Conservation (phyloP, 78 protist species). For the Polysphondylium violaceum region DNA sequence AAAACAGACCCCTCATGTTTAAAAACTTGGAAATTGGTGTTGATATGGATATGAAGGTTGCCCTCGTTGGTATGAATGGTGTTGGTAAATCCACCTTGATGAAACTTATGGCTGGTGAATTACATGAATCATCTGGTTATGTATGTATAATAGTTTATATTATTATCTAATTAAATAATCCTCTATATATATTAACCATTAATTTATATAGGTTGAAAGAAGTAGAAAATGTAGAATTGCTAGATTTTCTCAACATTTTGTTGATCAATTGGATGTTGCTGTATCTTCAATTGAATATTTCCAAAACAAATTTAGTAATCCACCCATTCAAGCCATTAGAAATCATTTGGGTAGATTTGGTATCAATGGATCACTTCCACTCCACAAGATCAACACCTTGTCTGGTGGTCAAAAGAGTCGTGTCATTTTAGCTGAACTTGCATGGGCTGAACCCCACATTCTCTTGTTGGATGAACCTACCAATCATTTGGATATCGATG, state of each 20-base stretch:
- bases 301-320: constrained; percentile 68
- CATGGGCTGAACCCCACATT: constrained; percentile 92
- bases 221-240: constrained; percentile 84
- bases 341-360: constrained; percentile 88
- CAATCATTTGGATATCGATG: constrained; percentile 93
- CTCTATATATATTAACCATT: too few relatives aligned
- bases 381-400: constrained; percentile 79
- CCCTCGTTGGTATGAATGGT: constrained; percentile 97
- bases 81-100: constrained; percentile 95
- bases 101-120: constrained; percentile 90
- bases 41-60: constrained; percentile 86
- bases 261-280: constrained; percentile 89
- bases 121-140: constrained; percentile 88
- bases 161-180: too few relatives aligned
- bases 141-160: too few relatives aligned
- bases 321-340: constrained; percentile 71
- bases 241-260: constrained; percentile 93
- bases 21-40: constrained; percentile 85
- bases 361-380: constrained; percentile 50
- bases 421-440: constrained; percentile 93
- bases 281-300: constrained; percentile 88
- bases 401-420: constrained; percentile 98
- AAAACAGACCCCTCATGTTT: constrained; percentile 80
- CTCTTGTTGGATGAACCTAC: constrained; percentile 97
- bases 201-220: too few relatives aligned